Evolutionary conservation across 805 yeast species (phyloP).

Genomic region (Candida sonorensis): DNA sequence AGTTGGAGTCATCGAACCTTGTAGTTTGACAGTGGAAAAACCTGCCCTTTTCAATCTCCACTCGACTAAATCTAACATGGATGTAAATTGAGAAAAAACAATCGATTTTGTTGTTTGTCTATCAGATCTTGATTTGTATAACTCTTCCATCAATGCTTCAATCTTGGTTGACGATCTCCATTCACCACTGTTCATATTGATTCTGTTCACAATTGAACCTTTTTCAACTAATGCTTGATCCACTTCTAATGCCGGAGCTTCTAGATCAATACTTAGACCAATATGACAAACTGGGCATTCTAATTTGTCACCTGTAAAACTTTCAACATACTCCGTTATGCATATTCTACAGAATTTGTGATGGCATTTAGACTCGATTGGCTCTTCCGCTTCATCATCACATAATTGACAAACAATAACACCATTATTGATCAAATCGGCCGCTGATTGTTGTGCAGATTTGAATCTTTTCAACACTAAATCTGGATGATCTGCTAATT

Average conservation of each 20-base stretch:
- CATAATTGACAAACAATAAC: conserved; percentile 84
- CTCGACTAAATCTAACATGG: conserved; percentile 92
- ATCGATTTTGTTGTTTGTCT: conserved; percentile 87
- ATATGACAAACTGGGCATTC: conserved; percentile 97
- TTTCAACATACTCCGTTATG: conserved; percentile 81
- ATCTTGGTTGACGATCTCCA: conserved; percentile 97
- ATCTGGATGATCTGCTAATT: conserved; percentile 97
- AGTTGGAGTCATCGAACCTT: conserved; percentile 95
- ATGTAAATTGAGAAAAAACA: conserved; percentile 94
- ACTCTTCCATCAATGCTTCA: conserved; percentile 91
- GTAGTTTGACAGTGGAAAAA: conserved; percentile 86
- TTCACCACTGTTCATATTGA: conserved; percentile 67
- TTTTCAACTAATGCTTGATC: conserved; percentile 50
- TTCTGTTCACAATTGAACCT: conserved; percentile 77
- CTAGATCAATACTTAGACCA: conserved; percentile 81
- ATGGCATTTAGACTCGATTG: conserved; percentile 89
- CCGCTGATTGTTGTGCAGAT: conserved; percentile 26
- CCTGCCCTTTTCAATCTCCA: conserved; percentile 96
- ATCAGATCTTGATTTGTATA: conserved; percentile 81
- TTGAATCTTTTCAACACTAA: conserved; percentile 69
- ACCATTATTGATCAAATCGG: conserved; percentile 30
- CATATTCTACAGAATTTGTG: conserved; percentile 93
- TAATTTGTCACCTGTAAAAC: conserved; percentile 57
- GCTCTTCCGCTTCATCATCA: conserved; percentile 98
- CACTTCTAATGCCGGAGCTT: conserved; percentile 78